Conservation (phyloP, 805 yeast genomes). For the Nakazawaea ambrosiae region DNA sequence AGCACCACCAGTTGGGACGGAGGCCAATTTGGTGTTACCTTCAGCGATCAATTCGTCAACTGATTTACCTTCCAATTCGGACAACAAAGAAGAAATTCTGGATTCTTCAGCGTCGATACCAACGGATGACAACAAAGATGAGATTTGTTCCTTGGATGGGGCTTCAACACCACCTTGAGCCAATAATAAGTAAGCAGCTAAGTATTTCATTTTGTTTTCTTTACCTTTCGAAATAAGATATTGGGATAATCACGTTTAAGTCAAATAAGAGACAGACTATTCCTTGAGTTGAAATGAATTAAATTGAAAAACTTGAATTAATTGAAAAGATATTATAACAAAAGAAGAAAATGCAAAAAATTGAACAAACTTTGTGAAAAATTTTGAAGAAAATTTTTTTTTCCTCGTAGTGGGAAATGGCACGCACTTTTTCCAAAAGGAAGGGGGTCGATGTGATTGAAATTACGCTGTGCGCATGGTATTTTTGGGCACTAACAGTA, state of each 20-base stretch:
- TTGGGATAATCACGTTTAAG: slow-evolving; percentile 79
- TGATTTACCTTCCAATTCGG: slow-evolving; percentile 91
- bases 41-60: slow-evolving; percentile 85
- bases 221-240: too few species aligned
- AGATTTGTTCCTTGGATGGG: slow-evolving; percentile 91
- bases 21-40: slow-evolving; percentile 94
- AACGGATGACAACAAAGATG: slow-evolving; percentile 84
- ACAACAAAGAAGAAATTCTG: slow-evolving; percentile 71
- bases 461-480: too few species aligned
- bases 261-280: slow-evolving; percentile 66
- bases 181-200: slow-evolving; percentile 98
- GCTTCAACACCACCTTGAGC: slow-evolving; percentile 94
- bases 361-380: too few species aligned
- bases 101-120: slow-evolving; percentile 94
- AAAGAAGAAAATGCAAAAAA: too few species aligned
- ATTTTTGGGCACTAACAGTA: too few species aligned
- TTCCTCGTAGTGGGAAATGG: too few species aligned
- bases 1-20: slow-evolving; percentile 98
- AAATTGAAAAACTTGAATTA: not conserved
- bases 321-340: too few species aligned
- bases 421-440: too few species aligned
- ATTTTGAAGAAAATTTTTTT: too few species aligned
- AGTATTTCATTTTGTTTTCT: slow-evolving; percentile 76
- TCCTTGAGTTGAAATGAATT: slow-evolving; percentile 36
- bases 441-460: too few species aligned